A percentile compares a stretch with the other conserved stretches of the same genome.
Conservation (phyloP, 139 green algal species). For the Gonium pectorale region DNA sequence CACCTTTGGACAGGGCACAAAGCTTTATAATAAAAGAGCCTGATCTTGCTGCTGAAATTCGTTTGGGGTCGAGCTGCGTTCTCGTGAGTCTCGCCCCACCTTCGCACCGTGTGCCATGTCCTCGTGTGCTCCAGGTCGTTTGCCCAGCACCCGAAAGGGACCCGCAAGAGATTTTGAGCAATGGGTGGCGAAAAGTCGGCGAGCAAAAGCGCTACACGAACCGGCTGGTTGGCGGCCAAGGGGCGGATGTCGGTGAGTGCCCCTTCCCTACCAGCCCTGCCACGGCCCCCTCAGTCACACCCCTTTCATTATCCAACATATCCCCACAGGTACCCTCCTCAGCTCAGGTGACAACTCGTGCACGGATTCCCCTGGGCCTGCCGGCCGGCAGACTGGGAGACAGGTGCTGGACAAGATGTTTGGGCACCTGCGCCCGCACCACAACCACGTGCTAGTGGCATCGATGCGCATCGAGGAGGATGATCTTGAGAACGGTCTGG, state of each 20-base stretch:
- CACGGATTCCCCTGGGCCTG: neutral
- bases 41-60: too few species aligned
- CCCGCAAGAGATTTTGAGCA: constrained; percentile 16
- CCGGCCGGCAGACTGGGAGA: neutral
- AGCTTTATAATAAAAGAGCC: too few species aligned
- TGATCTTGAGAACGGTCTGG: constrained; percentile 19
- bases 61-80: too few species aligned
- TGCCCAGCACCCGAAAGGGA: constrained; percentile 8
- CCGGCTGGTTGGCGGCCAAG: neutral
- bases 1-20: neutral
- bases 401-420: constrained; percentile 41
- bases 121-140: neutral
- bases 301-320: too few species aligned
- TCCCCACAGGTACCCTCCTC: neutral
- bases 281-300: too few species aligned
- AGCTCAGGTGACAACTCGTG: neutral
- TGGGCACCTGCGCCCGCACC: constrained; percentile 22
- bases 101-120: too few species aligned
- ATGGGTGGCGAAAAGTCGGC: neutral
- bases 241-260: neutral
- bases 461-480: neutral
- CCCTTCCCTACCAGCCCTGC: too few species aligned
- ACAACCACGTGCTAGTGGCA: neutral
- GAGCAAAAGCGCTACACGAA: constrained; percentile 32
- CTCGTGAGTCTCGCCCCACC: too few species aligned